Base-by-base conservation (phyloP, 1,284 basidiomycete genomes). In the Austroboletus novae-zelandiae region DNA sequence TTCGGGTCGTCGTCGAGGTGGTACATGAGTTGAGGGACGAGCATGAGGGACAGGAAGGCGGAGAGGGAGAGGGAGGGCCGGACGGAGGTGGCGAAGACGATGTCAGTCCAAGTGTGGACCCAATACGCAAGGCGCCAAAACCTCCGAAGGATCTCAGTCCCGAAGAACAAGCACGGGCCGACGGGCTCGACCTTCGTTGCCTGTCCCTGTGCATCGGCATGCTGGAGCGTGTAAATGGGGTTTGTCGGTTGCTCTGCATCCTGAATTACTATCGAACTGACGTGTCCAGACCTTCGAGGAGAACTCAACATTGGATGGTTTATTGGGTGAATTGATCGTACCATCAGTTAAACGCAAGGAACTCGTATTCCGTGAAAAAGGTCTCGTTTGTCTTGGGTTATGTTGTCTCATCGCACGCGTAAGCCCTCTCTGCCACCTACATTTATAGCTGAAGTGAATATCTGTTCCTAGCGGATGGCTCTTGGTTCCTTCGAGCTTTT, bases 1-100 rank as follows among this genome's bases (percentile, higher is more conserved):
- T 98, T 65, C 86, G 93, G 2, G 84, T 99, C 29, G 86, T 98
- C 3, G 95, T 98, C 20, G 96, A 99, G 62, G 86, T 97, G 20
- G 86, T 98, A 4, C 89, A 94, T 47, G 90, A 93, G 54, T 75
- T 96, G 14, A 78, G 93, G 15, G 89, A 91, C 60, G 72, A 74
- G 1, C 78, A 80, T 18, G 76, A 78, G 14, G 73, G 71, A 9
- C 46, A 54, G 40, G 54, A 68, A 36, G 71, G 64, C 18, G 43
- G 43, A 5, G 50, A 66, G 34, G 71, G 62, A 18, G 77, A 48
- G 8, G 41, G 27, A 5, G 47, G 48, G 7, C 49, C 68, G 27
- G 59, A 61, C 11, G 70, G 75, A 30, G 66, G 51, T 1, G 40
- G 30, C 2, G 57, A 62, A 15, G 45, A 52, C 10, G 55, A 52